Conservation (phyloP, 1,139 yeast genomes). For the Blastobotrys elegans region DNA sequence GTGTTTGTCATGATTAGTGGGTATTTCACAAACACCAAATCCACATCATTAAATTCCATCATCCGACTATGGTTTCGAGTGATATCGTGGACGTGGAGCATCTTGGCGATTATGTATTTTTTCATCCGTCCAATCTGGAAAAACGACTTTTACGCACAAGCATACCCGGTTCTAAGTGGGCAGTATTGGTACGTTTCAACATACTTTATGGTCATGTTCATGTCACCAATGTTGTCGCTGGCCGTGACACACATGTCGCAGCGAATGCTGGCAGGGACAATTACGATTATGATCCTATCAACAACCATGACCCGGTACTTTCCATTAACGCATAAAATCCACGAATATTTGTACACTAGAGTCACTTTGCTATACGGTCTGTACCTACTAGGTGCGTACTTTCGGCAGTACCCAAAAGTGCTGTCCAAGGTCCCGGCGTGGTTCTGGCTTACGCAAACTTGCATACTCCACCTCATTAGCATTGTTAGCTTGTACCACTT, state of each 20-base stretch:
- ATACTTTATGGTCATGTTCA: conserved; percentile 2
- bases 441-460: neutral
- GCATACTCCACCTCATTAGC: neutral
- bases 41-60: neutral
- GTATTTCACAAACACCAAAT: conserved; percentile 11
- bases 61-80: conserved; percentile 9
- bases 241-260: neutral
- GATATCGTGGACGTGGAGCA: neutral
- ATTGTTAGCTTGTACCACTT: neutral
- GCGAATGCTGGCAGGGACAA: neutral
- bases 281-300: neutral
- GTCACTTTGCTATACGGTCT: neutral
- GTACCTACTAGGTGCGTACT: conserved; percentile 4
- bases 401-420: conserved; percentile 4
- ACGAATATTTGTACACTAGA: conserved; percentile 1
- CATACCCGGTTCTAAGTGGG: conserved; percentile 4
- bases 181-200: conserved; percentile 7
- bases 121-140: neutral
- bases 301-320: neutral
- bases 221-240: neutral
- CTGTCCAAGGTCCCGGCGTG: neutral
- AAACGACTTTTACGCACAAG: neutral
- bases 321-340: neutral
- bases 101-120: neutral
- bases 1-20: conserved; percentile 15